Percentiles rank a stretch among this genome's conserved stretches.
These are phyloP conservation scores for Colletotrichum aenigma DNA, from an alignment of 2,329 filamentous ascomycete genomes.

Conservation along the genomic window DNA sequence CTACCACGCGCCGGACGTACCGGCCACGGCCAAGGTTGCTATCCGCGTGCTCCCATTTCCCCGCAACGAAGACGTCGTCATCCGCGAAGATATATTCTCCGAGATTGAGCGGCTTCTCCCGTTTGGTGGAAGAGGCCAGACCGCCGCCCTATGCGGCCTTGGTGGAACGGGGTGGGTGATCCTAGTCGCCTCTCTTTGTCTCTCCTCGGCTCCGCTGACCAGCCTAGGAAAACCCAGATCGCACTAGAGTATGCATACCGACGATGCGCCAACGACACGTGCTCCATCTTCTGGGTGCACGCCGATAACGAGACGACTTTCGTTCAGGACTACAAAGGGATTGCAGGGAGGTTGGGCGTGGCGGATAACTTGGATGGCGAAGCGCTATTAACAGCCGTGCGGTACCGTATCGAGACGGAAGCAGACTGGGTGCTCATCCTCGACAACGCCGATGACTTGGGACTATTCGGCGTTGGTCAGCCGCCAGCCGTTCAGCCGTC, in stretches of 20 bases:
- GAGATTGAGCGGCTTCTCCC: conserved; percentile 25
- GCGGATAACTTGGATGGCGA: conserved; percentile 12
- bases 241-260: conserved; percentile 38
- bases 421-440: conserved; percentile 33
- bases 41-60: conserved; percentile 21
- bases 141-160: conserved; percentile 29
- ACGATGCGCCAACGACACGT: conserved; percentile 21
- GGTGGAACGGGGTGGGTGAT: conserved; percentile 30
- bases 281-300: conserved; percentile 41
- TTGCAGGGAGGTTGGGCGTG: conserved; percentile 30
- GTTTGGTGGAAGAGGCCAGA: conserved; percentile 3
- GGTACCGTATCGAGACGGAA: conserved; percentile 19
- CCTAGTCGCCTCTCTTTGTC: not conserved
- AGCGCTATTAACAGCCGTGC: conserved; percentile 24
- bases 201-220: not conserved
- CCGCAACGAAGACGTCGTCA: conserved; percentile 27
- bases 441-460: conserved; percentile 36
- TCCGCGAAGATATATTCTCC: conserved; percentile 23
- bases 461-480: conserved; percentile 27
- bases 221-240: conserved; percentile 40
- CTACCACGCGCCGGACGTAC: not conserved
- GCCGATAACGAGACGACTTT: conserved; percentile 36
- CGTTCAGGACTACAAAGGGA: conserved; percentile 30
- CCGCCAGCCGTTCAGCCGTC: not conserved
- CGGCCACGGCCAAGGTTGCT: not conserved